These are phyloP conservation scores for Malassezia japonica DNA, from an alignment of 1,284 basidiomycete species.

Conservation along the genomic window DNA sequence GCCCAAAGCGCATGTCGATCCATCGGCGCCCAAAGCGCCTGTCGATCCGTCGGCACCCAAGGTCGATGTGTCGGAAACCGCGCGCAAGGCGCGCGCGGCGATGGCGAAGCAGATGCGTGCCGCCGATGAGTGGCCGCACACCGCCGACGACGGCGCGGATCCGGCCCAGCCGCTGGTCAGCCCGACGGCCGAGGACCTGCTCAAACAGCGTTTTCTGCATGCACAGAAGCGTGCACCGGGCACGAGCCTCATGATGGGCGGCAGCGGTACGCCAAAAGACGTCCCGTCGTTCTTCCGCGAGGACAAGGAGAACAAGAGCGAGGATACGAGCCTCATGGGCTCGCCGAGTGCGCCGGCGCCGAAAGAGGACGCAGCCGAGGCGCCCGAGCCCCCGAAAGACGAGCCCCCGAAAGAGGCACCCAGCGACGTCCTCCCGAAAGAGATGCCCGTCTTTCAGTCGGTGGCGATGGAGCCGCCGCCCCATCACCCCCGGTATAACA, in stretches of 20 bases:
- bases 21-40: too few relatives aligned
- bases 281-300: constrained; percentile 13
- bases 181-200: constrained; percentile 24
- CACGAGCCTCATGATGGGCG: constrained; percentile 11
- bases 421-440: not conserved
- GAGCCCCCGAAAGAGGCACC: not conserved
- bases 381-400: not conserved
- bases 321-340: constrained; percentile 15
- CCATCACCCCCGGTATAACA: not conserved
- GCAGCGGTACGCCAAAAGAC: constrained; percentile 10
- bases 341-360: not conserved
- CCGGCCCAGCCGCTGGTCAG: constrained; percentile 11
- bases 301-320: not conserved
- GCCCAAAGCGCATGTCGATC: too few relatives aligned
- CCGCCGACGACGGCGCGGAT: not conserved
- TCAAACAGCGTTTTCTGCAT: constrained; percentile 36
- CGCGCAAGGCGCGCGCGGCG: not conserved
- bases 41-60: too few relatives aligned
- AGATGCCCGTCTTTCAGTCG: not conserved
- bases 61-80: not conserved
- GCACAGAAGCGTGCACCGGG: constrained; percentile 29
- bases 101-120: constrained; percentile 6
- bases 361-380: not conserved
- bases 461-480: not conserved
- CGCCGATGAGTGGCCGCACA: constrained; percentile 2